Conservation (phyloP, 768 basidiomycete species). For the Panellus pusillus region DNA sequence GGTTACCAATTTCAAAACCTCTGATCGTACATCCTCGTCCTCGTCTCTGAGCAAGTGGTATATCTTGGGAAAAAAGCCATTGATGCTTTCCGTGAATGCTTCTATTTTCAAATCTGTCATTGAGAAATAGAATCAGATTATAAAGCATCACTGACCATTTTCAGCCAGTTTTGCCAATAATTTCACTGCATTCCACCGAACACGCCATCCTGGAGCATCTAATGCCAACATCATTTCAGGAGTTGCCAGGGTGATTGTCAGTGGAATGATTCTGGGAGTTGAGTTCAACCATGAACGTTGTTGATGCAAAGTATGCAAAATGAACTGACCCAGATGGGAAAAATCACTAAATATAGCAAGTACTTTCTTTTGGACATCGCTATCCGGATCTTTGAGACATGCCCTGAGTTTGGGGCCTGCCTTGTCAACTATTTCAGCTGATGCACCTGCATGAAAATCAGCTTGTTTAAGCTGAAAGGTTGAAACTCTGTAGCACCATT, state of each 20-base stretch:
- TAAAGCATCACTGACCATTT: not conserved
- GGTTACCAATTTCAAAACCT: not conserved
- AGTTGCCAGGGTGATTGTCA: not conserved
- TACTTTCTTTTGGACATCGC: not conserved
- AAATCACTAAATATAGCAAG: not conserved
- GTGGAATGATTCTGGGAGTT: constrained; percentile 1
- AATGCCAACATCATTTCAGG: not conserved
- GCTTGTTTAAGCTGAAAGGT: not conserved
- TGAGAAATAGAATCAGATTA: not conserved
- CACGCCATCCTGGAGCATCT: not conserved
- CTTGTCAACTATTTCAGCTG: not conserved
- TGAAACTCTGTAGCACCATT: not conserved
- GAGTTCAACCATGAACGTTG: not conserved
- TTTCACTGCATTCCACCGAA: not conserved
- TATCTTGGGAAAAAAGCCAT: not conserved
- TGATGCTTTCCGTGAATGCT: constrained; percentile 1
- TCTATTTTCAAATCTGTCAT: not conserved
- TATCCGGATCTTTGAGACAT: not conserved
- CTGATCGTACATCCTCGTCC: not conserved
- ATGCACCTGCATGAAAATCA: not conserved
- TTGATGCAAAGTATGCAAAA: too few species aligned
- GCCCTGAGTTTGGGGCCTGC: not conserved
- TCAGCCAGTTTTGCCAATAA: not conserved
- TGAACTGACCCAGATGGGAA: not conserved
- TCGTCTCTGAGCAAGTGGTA: not conserved